Evolutionary conservation across 73 alveolate genomes (phyloP).

Genomic region (Tetrahymena borealis): DNA sequence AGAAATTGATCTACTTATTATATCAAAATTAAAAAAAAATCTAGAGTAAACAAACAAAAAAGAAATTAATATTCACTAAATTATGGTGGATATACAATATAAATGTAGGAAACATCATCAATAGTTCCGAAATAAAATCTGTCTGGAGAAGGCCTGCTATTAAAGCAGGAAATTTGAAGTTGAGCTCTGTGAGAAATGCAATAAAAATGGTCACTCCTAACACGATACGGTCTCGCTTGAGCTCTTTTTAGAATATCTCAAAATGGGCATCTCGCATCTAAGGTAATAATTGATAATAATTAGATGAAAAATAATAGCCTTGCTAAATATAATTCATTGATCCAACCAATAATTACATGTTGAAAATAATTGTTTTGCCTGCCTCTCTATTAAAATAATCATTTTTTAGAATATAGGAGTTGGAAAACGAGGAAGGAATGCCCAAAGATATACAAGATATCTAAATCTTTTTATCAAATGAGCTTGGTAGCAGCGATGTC

Average conservation of each 20-base stretch:
- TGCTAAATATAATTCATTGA: background rate
- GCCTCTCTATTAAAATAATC: background rate
- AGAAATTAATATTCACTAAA: background rate
- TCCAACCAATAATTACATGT: background rate
- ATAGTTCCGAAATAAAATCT: background rate
- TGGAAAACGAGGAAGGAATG: background rate
- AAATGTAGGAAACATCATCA: background rate
- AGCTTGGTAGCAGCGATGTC: background rate
- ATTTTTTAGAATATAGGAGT: background rate
- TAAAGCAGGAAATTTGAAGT: background rate
- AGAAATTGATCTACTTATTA: too few species aligned
- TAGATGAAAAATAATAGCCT: background rate
- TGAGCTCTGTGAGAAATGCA: background rate
- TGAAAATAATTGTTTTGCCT: background rate
- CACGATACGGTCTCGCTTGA: background rate
- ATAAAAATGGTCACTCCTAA: background rate
- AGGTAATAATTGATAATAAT: background rate
- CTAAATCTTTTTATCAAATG: background rate
- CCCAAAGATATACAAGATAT: background rate
- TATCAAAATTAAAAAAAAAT: background rate
- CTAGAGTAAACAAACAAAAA: background rate
- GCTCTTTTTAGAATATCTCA: background rate
- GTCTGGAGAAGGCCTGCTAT: background rate
- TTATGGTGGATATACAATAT: background rate
- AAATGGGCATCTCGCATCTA: background rate